These are phyloP conservation scores for Lentinula guzmanii DNA, from an alignment of 768 basidiomycete genomes.

Conservation along the genomic window DNA sequence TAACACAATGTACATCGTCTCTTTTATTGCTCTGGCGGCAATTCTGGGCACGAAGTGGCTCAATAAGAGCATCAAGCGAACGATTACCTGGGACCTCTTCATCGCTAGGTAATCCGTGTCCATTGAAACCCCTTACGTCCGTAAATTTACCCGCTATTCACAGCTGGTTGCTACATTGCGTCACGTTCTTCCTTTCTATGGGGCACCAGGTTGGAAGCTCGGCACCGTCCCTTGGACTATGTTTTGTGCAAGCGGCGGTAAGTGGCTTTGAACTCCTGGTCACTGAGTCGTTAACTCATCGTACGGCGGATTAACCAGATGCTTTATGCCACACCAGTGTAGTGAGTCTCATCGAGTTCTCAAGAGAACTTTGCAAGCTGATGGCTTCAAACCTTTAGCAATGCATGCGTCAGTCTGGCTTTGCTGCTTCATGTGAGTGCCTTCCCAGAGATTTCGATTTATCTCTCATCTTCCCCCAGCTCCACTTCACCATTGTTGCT, in stretches of 20 bases:
- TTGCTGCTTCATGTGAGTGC: background rate
- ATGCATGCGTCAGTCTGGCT: background rate
- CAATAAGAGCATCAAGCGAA: background rate
- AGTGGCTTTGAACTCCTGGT: background rate
- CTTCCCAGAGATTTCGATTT: background rate
- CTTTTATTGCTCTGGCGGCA: background rate
- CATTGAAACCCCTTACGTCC: background rate
- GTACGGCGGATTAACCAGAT: background rate
- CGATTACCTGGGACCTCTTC: background rate
- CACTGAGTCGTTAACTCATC: background rate
- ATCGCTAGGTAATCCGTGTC: background rate
- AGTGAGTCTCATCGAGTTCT: background rate
- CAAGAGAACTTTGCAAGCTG: background rate
- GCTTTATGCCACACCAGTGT: background rate
- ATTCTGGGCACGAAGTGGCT: background rate
- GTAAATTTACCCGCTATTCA: background rate
- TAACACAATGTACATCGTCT: background rate
- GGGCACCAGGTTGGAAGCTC: background rate
- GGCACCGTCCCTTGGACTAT: background rate
- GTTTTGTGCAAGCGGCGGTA: background rate
- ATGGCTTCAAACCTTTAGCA: background rate
- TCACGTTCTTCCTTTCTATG: background rate
- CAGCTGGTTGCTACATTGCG: background rate
- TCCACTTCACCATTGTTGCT: background rate
- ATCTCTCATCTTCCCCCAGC: background rate